Base-by-base conservation (phyloP, 73 alveolate species). In the Stentor coeruleus region DNA sequence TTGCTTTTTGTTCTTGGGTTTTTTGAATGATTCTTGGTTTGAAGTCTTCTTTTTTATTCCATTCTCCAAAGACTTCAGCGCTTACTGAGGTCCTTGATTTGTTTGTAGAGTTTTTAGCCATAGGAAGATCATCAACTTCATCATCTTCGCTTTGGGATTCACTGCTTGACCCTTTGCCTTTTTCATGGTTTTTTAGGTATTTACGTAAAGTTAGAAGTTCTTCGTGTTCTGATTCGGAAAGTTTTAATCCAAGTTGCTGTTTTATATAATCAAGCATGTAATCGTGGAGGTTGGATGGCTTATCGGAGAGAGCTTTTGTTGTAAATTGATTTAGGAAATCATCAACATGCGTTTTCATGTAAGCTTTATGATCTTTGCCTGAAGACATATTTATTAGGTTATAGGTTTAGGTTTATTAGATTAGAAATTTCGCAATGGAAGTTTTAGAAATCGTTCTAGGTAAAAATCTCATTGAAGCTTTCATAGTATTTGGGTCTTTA, bases 1-100 rank as follows among this genome's bases (percentile, higher is more conserved):
- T 88, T 74, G 84, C 87, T 28, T 88, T 90, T 41, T 89, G 92
- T 49, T 91, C 95, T 41, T 91, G 94, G 35, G 91, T 82, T 85
- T 97, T 97, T 74, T 35, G 84, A 35, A 97, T 90, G 15, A 82
- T 88, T 82, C 85, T 92, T 30, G 99, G 98, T n/a, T 84, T 82
- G 89, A 91, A 97, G 66, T 59, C 83, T n/a, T 37, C 96, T 76
- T 96, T 96, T 87, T 90, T 80, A 90, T 98, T 92, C 92, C 95
- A 98, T 58, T 74, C 74, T n/a, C 99, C 99, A 86, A 93, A 98
- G 4, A 95, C 99, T 87, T 98, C 99, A 35, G 99, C 99, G 39
- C 96, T 83, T 35, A 98, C 99, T 66, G 79, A 20, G 15, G 39
- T 11, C 39, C 79, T 20, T n/a, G n/a, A n/a, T 20, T 66, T 37